Conservation (phyloP, 495 filamentous ascomycete species). For the Penicillium argentinense region DNA sequence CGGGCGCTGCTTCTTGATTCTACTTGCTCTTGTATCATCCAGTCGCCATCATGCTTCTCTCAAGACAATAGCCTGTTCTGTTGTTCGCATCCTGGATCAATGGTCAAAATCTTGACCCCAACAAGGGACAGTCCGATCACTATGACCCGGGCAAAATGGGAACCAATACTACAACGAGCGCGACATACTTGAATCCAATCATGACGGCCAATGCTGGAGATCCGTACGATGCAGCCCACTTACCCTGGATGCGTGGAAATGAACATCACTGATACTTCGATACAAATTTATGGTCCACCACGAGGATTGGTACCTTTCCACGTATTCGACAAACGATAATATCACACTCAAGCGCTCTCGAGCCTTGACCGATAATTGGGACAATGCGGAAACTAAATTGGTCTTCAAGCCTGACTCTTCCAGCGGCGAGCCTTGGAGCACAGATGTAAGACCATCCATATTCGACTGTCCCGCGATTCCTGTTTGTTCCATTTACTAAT, state of each 20-base stretch:
- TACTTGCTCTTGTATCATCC: too few species aligned
- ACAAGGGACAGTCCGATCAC: too few species aligned
- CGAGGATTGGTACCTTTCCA: conserved; percentile 34
- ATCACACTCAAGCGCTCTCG: conserved; percentile 31
- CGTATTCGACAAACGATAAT: conserved; percentile 30
- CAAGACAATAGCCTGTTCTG: too few species aligned
- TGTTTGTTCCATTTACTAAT: background rate
- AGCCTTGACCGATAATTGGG: conserved; percentile 22
- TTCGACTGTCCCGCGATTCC: background rate
- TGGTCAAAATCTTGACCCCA: too few species aligned
- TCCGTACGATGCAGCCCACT: conserved; percentile 26
- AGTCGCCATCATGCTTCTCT: too few species aligned
- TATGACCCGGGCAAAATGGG: background rate
- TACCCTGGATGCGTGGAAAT: conserved; percentile 15
- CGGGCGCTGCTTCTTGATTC: too few species aligned
- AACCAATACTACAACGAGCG: conserved; percentile 19
- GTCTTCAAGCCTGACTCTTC: conserved; percentile 39
- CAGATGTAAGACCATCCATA: conserved; percentile 11
- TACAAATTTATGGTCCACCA: conserved; percentile 15
- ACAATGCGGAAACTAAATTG: conserved; percentile 38
- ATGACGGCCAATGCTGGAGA: conserved; percentile 23
- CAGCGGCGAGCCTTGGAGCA: conserved; percentile 32
- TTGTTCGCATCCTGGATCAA: too few species aligned
- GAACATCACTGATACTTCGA: background rate
- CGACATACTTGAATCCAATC: conserved; percentile 33